A percentile compares a stretch with the other conserved stretches of the same genome.
phyloP scores from a whole-genome alignment of 148 eudicot species.

The Fagopyrum homotropicum region DNA sequence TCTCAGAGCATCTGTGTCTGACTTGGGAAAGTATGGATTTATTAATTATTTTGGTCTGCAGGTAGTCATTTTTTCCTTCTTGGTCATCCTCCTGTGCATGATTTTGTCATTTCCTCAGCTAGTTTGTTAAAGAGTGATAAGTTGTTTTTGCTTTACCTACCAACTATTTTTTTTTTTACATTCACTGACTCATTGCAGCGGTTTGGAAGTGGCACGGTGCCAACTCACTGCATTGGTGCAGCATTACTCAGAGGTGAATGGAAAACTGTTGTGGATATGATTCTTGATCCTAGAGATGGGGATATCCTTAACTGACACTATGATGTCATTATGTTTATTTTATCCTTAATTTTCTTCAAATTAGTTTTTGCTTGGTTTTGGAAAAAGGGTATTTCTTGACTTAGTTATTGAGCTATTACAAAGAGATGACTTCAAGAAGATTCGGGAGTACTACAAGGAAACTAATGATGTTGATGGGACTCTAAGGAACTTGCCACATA shows the following conservation, averaged over 20 bases:
- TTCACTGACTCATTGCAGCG: slow-evolving; percentile 38
- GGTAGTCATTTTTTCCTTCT: slow-evolving; percentile 26
- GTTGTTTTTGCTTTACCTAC: background rate
- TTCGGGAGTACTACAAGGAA: slow-evolving; percentile 81
- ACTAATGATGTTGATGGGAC: slow-evolving; percentile 75
- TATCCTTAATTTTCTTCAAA: background rate
- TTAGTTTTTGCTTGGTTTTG: background rate
- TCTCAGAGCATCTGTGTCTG: slow-evolving; percentile 63
- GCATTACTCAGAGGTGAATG: slow-evolving; percentile 88
- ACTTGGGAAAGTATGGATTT: slow-evolving; percentile 76
- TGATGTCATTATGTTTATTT: background rate
- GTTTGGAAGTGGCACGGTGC: slow-evolving; percentile 91
- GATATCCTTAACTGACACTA: slow-evolving; percentile 65
- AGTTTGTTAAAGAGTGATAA: background rate
- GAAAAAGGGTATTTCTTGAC: slow-evolving; percentile 36
- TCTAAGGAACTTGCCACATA: slow-evolving; percentile 67
- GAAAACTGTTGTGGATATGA: slow-evolving; percentile 64
- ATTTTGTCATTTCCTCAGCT: background rate
- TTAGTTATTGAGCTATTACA: slow-evolving; percentile 39
- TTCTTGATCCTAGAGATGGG: slow-evolving; percentile 97
- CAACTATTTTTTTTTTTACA: background rate
- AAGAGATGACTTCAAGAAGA: slow-evolving; percentile 55
- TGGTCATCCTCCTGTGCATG: slow-evolving; percentile 8
- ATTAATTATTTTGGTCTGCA: slow-evolving; percentile 94
- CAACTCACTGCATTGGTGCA: slow-evolving; percentile 90